These are phyloP conservation scores for Talaromyces rugulosus DNA, from an alignment of 2,329 filamentous ascomycete species.

Conservation along the genomic window DNA sequence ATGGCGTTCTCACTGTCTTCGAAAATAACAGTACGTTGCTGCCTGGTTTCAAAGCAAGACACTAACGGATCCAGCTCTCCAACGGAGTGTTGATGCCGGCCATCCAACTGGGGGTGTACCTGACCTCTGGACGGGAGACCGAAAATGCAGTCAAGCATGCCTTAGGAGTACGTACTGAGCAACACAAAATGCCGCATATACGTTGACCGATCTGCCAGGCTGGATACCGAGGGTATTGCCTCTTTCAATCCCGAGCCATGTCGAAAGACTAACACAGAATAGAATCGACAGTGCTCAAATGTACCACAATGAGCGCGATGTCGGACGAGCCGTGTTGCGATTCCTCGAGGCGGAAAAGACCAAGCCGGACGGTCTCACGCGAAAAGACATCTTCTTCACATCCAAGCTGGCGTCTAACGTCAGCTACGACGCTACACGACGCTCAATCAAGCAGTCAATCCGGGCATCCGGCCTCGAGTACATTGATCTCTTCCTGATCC, in stretches of 20 bases:
- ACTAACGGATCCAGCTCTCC: slow-evolving; percentile 43
- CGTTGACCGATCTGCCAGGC: slow-evolving; percentile 23
- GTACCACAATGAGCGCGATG: slow-evolving; percentile 68
- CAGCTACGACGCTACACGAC: slow-evolving; percentile 63
- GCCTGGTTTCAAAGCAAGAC: background rate
- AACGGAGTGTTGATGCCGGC: slow-evolving; percentile 66
- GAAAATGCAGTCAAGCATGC: slow-evolving; percentile 55
- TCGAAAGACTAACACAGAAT: background rate
- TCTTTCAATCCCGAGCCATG: background rate
- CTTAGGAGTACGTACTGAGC: slow-evolving; percentile 42
- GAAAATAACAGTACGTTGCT: slow-evolving; percentile 11
- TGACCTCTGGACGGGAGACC: slow-evolving; percentile 62
- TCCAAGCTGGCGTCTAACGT: slow-evolving; percentile 68
- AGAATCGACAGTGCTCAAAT: slow-evolving; percentile 57
- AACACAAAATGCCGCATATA: slow-evolving; percentile 24
- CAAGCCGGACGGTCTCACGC: slow-evolving; percentile 51
- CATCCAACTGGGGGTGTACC: slow-evolving; percentile 71
- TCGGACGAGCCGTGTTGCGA: slow-evolving; percentile 60
- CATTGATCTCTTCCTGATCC: slow-evolving; percentile 74
- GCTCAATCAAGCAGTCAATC: slow-evolving; percentile 62
- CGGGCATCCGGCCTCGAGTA: slow-evolving; percentile 65
- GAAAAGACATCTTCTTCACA: slow-evolving; percentile 74
- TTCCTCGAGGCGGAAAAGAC: slow-evolving; percentile 46
- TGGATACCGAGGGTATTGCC: slow-evolving; percentile 20
- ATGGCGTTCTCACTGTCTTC: slow-evolving; percentile 13